Evolutionary conservation across 140 eudicot genomes (phyloP).

Genomic region (Flaveria floridana): DNA sequence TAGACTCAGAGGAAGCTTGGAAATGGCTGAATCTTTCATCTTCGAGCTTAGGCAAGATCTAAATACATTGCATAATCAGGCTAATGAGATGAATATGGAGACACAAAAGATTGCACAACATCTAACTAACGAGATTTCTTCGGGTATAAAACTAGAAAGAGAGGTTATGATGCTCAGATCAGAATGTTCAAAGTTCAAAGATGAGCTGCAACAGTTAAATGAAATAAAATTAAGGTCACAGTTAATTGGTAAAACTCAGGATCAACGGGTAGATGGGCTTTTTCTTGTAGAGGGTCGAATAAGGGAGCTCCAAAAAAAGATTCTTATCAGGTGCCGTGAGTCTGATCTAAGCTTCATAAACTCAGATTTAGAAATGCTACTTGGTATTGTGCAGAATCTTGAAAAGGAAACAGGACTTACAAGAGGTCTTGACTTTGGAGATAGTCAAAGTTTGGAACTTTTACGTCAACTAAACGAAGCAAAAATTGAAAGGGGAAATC

Average conservation of each 20-base stretch:
- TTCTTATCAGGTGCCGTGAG: constrained; percentile 41
- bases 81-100: constrained; percentile 62
- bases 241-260: constrained; percentile 17
- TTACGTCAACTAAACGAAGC: constrained; percentile 66
- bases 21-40: constrained; percentile 70
- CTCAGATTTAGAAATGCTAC: constrained; percentile 57
- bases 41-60: constrained; percentile 65
- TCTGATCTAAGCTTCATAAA: constrained; percentile 47
- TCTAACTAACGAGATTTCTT: constrained; percentile 59
- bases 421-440: constrained; percentile 47
- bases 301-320: constrained; percentile 57
- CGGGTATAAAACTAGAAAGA: constrained; percentile 55
- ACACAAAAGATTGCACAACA: constrained; percentile 57
- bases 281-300: constrained; percentile 50
- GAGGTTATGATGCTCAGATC: constrained; percentile 64
- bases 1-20: constrained; percentile 60
- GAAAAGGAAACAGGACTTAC: constrained; percentile 38
- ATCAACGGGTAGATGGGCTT: constrained; percentile 51
- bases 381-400: constrained; percentile 47
- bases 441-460: constrained; percentile 55
- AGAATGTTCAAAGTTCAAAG: constrained; percentile 61
- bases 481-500: constrained; percentile 66
- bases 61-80: constrained; percentile 57
- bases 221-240: constrained; percentile 46
- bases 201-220: constrained; percentile 51